Conservation (phyloP, 2,329 filamentous ascomycete genomes). For the Diaporthe sp. region DNA sequence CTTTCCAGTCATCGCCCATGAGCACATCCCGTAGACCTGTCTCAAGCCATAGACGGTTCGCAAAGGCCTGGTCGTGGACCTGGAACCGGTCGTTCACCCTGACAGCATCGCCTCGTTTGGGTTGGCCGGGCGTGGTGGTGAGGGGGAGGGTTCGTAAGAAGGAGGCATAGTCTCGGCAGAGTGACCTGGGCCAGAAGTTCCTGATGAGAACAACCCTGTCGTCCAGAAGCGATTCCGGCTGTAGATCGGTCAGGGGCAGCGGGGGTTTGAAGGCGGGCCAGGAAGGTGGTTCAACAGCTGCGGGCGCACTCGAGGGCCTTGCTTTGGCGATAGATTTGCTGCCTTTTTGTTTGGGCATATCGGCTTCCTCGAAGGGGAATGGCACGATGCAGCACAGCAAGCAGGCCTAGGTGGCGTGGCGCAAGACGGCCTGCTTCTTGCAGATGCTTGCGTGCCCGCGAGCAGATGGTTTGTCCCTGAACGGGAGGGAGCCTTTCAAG, state of each 20-base stretch:
- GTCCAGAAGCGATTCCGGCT: slow-evolving; percentile 66
- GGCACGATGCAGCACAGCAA: slow-evolving; percentile 15
- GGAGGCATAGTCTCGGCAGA: slow-evolving; percentile 82
- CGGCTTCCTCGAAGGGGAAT: slow-evolving; percentile 16
- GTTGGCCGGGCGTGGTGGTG: slow-evolving; percentile 82
- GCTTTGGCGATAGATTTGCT: slow-evolving; percentile 36
- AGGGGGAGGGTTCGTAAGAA: slow-evolving; percentile 80
- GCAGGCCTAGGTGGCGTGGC: not conserved
- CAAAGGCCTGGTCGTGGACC: slow-evolving; percentile 81
- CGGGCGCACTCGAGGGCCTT: slow-evolving; percentile 43
- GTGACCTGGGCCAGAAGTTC: slow-evolving; percentile 79
- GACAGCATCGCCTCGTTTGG: slow-evolving; percentile 84
- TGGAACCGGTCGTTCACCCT: slow-evolving; percentile 93
- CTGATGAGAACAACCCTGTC: slow-evolving; percentile 81
- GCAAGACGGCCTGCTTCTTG: not conserved
- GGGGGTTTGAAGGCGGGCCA: slow-evolving; percentile 82
- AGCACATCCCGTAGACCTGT: slow-evolving; percentile 80
- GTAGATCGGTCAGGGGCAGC: slow-evolving; percentile 75
- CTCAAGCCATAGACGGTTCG: slow-evolving; percentile 80
- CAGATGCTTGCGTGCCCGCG: not conserved
- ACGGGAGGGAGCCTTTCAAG: not conserved
- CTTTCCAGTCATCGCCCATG: slow-evolving; percentile 55
- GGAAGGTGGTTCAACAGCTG: slow-evolving; percentile 55
- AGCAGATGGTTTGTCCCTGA: not conserved
- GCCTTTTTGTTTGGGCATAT: slow-evolving; percentile 35